These are phyloP conservation scores for Wallacemonas rigidus DNA, from an alignment of 208 protist species.

Conservation along the genomic window DNA sequence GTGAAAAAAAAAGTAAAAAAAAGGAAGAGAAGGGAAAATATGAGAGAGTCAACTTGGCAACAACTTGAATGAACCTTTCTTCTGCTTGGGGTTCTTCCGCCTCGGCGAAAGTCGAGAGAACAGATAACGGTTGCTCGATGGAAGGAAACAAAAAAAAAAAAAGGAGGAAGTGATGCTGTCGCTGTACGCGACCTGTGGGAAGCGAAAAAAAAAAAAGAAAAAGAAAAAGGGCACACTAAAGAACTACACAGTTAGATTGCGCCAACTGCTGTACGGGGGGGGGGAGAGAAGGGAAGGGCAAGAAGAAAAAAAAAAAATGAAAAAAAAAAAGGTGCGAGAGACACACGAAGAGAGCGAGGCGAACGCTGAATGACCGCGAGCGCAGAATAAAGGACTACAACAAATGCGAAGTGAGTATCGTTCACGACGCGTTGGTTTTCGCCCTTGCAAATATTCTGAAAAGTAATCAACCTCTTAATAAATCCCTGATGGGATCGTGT, in stretches of 20 bases:
- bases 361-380: background rate
- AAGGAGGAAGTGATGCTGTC: background rate
- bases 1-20: conserved; percentile 23
- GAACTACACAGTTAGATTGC: no score
- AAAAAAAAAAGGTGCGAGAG: background rate
- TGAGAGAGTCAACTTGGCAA: background rate
- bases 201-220: background rate
- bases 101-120: no score
- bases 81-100: no score
- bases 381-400: background rate
- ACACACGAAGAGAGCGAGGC: background rate
- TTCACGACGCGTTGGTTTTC: background rate
- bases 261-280: no score
- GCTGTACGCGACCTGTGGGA: no score
- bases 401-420: background rate
- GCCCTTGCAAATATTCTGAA: no score
- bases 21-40: conserved; percentile 10
- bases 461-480: no score
- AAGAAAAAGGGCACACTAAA: background rate
- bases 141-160: conserved; percentile 1
- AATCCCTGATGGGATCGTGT: no score
- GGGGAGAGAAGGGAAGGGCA: background rate
- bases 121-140: conserved; percentile 5
- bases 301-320: background rate
- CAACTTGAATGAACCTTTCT: background rate